Evolutionary conservation across 2,329 filamentous ascomycete species (phyloP), one percentile per base, ranked within the genome.

Genomic region (Lecanicillium sp.): DNA sequence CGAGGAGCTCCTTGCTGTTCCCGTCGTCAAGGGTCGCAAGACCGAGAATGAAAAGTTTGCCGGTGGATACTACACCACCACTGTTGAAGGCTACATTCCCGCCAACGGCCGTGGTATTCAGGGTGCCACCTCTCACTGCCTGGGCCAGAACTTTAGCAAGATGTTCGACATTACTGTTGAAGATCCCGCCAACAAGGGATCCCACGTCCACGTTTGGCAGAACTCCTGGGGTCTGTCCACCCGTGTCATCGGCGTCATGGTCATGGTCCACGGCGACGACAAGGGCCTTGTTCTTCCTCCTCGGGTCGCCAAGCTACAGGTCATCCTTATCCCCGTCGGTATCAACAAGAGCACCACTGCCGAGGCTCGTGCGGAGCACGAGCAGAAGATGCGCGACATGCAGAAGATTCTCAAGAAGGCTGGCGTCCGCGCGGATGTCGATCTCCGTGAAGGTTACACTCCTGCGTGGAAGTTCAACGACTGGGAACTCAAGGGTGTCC

Each of bases 121-220:
- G 71, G 93, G 90, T 56, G 93, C 83, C 45, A 98, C 93, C 33
- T 95, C 89, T 44, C 93, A 98, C 73, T 89, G 84, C 60, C 77
- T 98, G 8, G 93, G 93, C 45, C 93, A 98, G 71, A 96, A 98
- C 72, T 98, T 98, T 72, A 90, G 86, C 67, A 96, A 94, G 72
- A 98, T 98, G 90, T 98, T 97, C 66, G 86, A 93, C 67, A 97
- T 98, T 66, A 95, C 86, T 1, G 89, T 98, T 24, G 91, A 98
- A 67, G 90, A 98, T 62, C 93, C 93, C 20, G 74, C 76, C 51
- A 78, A 93, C 66, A 86, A 87, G 70, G 86, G 87, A 55, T 78
- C 84, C 57, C 84, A 89, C 61, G 73, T 96, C 49, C 74, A 91
- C 62, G 90, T 97, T 49, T 97, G 91, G 90, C 93, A 98, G 68